These are phyloP conservation scores for Pelargonium australe DNA, from an alignment of 441 rosid species.

Conservation along the genomic window DNA sequence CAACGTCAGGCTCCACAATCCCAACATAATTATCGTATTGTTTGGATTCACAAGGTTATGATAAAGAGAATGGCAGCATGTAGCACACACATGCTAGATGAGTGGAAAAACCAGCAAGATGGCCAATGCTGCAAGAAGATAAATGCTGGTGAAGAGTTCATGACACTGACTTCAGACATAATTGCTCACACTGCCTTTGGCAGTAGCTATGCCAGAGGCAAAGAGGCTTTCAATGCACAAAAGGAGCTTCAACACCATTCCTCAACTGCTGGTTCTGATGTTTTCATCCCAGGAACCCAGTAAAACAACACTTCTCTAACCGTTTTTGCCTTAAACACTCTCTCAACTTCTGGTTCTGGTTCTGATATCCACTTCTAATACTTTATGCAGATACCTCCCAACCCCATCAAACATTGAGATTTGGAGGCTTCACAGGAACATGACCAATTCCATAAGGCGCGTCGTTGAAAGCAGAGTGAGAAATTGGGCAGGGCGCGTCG, in stretches of 20 bases:
- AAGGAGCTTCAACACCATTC: conserved; percentile 24
- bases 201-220: conserved; percentile 33
- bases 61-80: conserved; percentile 27
- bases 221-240: conserved; percentile 28
- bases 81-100: conserved; percentile 22
- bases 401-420: conserved; percentile 33
- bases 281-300: conserved; percentile 48
- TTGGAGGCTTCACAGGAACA: conserved; percentile 43
- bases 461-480: conserved; percentile 28
- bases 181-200: conserved; percentile 48
- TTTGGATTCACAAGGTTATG: conserved; percentile 20
- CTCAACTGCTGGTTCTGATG: conserved; percentile 13
- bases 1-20: too few relatives aligned
- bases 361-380: too few relatives aligned
- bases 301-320: conserved; percentile 13
- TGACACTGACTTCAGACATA: conserved; percentile 33
- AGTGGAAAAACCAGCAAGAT: conserved; percentile 27
- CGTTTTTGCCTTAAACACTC: background rate
- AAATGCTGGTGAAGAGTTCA: conserved; percentile 24
- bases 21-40: too few relatives aligned
- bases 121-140: conserved; percentile 5
- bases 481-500: background rate
- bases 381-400: conserved; percentile 37
- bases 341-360: background rate
- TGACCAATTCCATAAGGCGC: conserved; percentile 26